Base-by-base conservation (phyloP, 2,329 filamentous ascomycete species). In the Colletotrichum tanaceti region DNA sequence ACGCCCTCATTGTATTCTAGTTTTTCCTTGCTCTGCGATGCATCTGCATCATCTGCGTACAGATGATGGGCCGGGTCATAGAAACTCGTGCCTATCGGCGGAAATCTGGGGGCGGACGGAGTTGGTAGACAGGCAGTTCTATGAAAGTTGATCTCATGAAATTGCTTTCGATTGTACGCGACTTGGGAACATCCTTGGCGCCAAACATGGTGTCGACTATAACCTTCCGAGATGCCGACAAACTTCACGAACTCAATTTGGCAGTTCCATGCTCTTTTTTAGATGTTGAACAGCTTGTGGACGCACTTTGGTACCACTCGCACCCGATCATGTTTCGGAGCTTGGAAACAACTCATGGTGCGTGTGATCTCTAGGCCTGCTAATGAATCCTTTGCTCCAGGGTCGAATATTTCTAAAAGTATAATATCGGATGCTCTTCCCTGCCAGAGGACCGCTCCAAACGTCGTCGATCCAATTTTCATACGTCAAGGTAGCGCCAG, bases 1-100 rank as follows among this genome's bases (percentile, higher is more conserved):
- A 24, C 35, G 53, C 35, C 28, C 38, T 55, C 52, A 52, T 61
- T 85, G 83, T 85, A 85, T 80, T 85, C 76, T 85, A 85, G 79
- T 79, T 79, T 79, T 80, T 77, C 73, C 74, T 74, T 74, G 71
- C 74, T 74, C 70, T 72, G 61, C 66, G 74, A 73, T 76, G 77
- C 75, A 78, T 77, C 76, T 77, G 75, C 76, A 74, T 77, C 67
- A 74, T 76, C 72, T 38, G 65, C 57, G 59, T 52, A 64, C 63
- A 63, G 68, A 68, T 69, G 58, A 58, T 44, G 44, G 35, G 60
- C 44, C 35, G 69, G 44, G 43, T 58, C 50, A 60, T 28, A 64
- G 57, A 50, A 39, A 61, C 60, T 61, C 49, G 61, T 47, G 50
- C 46, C 39, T 64, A 49, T 52, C 32, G 52, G 53, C 54, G 62